These are phyloP conservation scores for Bruguiera gymnorhiza DNA, from an alignment of 345 rosid genomes.

Conservation along the genomic window DNA sequence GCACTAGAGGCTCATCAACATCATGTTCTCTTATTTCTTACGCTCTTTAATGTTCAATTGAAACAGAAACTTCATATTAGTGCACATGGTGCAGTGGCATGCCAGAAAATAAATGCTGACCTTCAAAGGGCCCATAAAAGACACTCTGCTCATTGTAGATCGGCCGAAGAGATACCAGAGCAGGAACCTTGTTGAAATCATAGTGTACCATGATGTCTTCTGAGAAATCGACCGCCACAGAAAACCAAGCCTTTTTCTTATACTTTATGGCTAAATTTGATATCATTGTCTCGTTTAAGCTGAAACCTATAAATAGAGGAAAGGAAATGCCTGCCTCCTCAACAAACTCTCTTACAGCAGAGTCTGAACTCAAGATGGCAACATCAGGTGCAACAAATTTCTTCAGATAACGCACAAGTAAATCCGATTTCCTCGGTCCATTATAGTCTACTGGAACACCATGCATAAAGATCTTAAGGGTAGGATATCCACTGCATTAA, in stretches of 20 bases:
- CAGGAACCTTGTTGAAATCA: conserved; percentile 83
- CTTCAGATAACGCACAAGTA: conserved; percentile 74
- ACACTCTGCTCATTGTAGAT: conserved; percentile 52
- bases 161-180: conserved; percentile 65
- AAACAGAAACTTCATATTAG: background rate
- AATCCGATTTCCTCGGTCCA: conserved; percentile 86
- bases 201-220: conserved; percentile 64
- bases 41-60: background rate
- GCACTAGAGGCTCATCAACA: background rate
- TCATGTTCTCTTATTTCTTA: background rate
- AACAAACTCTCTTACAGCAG: conserved; percentile 56
- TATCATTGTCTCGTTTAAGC: conserved; percentile 52
- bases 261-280: conserved; percentile 56
- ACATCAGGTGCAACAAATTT: conserved; percentile 94
- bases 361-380: conserved; percentile 61
- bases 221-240: conserved; percentile 72
- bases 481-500: conserved; percentile 71
- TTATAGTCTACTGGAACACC: conserved; percentile 79
- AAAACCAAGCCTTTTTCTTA: conserved; percentile 95
- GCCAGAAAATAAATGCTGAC: conserved; percentile 33
- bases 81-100: background rate
- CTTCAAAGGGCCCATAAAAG: conserved; percentile 95
- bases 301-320: conserved; percentile 79
- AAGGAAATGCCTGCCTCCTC: conserved; percentile 67
- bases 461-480: conserved; percentile 73